Evolutionary conservation across 2,329 filamentous ascomycete species (phyloP).

Genomic region (Ophiostoma angusticollis): DNA sequence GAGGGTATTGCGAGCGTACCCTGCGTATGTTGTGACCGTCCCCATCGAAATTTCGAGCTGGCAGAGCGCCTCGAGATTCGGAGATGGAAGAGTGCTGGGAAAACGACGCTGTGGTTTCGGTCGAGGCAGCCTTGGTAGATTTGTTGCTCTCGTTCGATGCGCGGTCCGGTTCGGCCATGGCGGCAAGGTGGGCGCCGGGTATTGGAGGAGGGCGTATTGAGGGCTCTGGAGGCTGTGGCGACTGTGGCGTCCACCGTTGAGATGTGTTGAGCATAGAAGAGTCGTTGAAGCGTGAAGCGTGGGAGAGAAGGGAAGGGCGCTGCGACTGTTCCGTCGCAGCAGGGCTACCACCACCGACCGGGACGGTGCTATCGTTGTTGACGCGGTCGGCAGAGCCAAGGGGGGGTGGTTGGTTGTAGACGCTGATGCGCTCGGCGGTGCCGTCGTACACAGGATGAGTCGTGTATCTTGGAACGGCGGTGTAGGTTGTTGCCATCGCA

Average conservation of each 20-base stretch:
- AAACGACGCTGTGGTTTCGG: slow-evolving; percentile 37
- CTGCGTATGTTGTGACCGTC: slow-evolving; percentile 39
- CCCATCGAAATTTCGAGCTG: slow-evolving; percentile 35
- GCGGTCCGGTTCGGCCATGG: slow-evolving; percentile 37
- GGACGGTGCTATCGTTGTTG: slow-evolving; percentile 21
- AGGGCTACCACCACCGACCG: slow-evolving; percentile 11
- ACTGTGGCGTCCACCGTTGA: slow-evolving; percentile 35
- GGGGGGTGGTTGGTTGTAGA: too few relatives aligned
- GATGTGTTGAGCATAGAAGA: slow-evolving; percentile 44
- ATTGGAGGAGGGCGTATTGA: slow-evolving; percentile 37
- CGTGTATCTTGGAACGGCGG: too few relatives aligned
- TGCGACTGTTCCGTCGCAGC: slow-evolving; percentile 23
- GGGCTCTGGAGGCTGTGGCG: slow-evolving; percentile 33
- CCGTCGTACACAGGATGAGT: too few relatives aligned
- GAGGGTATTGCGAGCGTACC: slow-evolving; percentile 62
- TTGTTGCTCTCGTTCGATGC: slow-evolving; percentile 47
- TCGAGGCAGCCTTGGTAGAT: slow-evolving; percentile 43
- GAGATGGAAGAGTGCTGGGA: slow-evolving; percentile 50
- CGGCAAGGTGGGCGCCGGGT: slow-evolving; percentile 30
- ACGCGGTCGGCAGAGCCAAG: too few relatives aligned
- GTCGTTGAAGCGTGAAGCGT: slow-evolving; percentile 33
- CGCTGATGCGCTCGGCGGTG: too few relatives aligned
- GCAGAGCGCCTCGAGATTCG: slow-evolving; percentile 15
- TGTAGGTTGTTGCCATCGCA: too few relatives aligned
- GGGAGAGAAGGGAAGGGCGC: slow-evolving; percentile 53